Percentiles rank a stretch among this genome's conserved stretches.
phyloP scores from a whole-genome alignment of 768 basidiomycete species.

The Leucosporidium scottii region DNA sequence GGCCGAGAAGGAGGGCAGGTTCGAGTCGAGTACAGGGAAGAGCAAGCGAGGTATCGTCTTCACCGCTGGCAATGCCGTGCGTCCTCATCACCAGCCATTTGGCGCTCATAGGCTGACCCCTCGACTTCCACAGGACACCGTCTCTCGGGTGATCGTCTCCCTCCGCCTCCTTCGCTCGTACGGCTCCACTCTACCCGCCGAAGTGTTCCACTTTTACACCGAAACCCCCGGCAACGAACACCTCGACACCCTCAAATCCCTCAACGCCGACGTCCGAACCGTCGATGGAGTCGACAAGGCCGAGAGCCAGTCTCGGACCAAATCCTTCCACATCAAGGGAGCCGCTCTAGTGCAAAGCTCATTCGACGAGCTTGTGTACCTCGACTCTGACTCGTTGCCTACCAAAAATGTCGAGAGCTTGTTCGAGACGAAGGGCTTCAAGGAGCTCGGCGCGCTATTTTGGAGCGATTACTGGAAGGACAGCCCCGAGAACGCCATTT shows the following conservation, averaged over 20 bases:
- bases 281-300: constrained; percentile 39
- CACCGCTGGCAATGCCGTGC: constrained; percentile 48
- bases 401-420: constrained; percentile 42
- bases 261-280: constrained; percentile 23
- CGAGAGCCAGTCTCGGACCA: constrained; percentile 38
- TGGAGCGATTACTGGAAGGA: constrained; percentile 48
- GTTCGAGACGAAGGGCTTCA: constrained; percentile 45
- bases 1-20: constrained; percentile 8
- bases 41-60: constrained; percentile 44
- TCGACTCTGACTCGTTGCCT: constrained; percentile 41
- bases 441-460: constrained; percentile 41
- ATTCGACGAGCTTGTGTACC: constrained; percentile 45
- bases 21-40: constrained; percentile 19
- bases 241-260: constrained; percentile 14
- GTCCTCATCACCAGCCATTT: constrained; percentile 25
- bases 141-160: constrained; percentile 38
- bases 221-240: constrained; percentile 40
- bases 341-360: constrained; percentile 38
- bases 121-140: constrained; percentile 35
- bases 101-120: too few relatives aligned
- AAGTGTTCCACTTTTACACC: constrained; percentile 45
- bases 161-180: constrained; percentile 37
- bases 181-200: constrained; percentile 38
- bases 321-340: constrained; percentile 43
- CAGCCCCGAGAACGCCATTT: constrained; percentile 39